Evolutionary conservation across 2,329 filamentous ascomycete species (phyloP).

Genomic region (Ceratocystis cacaofunesta): DNA sequence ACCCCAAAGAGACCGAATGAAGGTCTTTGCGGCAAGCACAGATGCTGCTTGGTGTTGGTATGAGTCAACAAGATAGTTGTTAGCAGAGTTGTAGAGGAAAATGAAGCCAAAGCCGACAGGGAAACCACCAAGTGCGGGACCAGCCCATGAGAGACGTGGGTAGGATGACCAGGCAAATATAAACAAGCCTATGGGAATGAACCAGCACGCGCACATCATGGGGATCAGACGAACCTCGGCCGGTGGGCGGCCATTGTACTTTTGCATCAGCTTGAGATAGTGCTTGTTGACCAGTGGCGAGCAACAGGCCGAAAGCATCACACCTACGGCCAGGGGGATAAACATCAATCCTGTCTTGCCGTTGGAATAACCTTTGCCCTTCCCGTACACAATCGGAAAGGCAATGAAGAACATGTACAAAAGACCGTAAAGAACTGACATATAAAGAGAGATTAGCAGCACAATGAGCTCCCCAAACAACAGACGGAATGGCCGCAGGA

Average conservation of each 20-base stretch:
- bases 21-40: slow-evolving; percentile 69
- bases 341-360: slow-evolving; percentile 73
- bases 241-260: slow-evolving; percentile 57
- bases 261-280: slow-evolving; percentile 49
- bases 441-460: slow-evolving; percentile 69
- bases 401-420: slow-evolving; percentile 67
- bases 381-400: slow-evolving; percentile 56
- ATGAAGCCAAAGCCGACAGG: slow-evolving; percentile 69
- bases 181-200: slow-evolving; percentile 45
- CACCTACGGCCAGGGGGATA: slow-evolving; percentile 65
- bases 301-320: slow-evolving; percentile 46
- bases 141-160: slow-evolving; percentile 49
- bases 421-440: slow-evolving; percentile 64
- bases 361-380: slow-evolving; percentile 63
- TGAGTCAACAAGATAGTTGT: slow-evolving; percentile 55
- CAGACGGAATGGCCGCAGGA: slow-evolving; percentile 71
- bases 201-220: slow-evolving; percentile 68
- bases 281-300: slow-evolving; percentile 66
- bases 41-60: slow-evolving; percentile 62
- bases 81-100: slow-evolving; percentile 67
- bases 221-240: slow-evolving; percentile 66
- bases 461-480: slow-evolving; percentile 76
- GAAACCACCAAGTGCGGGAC: slow-evolving; percentile 55
- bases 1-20: slow-evolving; percentile 66
- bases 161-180: slow-evolving; percentile 52